These are phyloP conservation scores for Aureobasidium sp. DNA, from an alignment of 2,329 filamentous ascomycete genomes.

Conservation along the genomic window DNA sequence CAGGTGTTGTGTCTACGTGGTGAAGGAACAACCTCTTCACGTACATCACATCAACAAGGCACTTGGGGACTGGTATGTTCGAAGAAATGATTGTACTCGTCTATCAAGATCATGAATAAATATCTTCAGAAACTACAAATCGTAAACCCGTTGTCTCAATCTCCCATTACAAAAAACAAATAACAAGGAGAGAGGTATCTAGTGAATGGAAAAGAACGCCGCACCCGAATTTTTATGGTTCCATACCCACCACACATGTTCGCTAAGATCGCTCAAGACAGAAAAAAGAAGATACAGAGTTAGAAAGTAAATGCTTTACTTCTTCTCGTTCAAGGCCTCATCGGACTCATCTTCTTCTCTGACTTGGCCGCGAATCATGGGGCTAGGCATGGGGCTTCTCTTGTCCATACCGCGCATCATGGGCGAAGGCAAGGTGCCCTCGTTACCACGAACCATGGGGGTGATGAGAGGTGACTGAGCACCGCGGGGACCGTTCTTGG, in stretches of 20 bases:
- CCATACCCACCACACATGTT: background rate
- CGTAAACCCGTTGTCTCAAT: background rate
- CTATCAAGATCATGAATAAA: background rate
- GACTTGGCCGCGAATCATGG: conserved; percentile 10
- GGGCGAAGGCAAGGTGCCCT: background rate
- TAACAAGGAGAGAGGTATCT: background rate
- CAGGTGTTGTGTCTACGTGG: too few relatives aligned
- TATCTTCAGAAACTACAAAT: background rate
- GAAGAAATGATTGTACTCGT: background rate
- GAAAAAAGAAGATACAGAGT: background rate
- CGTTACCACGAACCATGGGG: background rate
- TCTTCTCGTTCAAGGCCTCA: conserved; percentile 6
- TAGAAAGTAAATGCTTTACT: background rate
- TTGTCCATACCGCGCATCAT: conserved; percentile 3
- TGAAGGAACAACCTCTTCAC: too few relatives aligned
- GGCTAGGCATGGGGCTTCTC: conserved; percentile 3
- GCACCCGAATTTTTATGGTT: background rate
- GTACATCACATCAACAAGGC: too few relatives aligned
- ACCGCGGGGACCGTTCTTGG: conserved; percentile 19
- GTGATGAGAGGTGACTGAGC: background rate
- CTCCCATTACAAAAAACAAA: background rate
- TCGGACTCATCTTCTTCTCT: conserved; percentile 9
- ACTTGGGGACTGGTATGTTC: background rate
- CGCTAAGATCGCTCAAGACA: background rate
- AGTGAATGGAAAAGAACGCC: background rate